A percentile compares a stretch with the other conserved stretches of the same genome.
Evolutionary conservation across 1,139 yeast genomes (phyloP).

Genomic region (Suhomyces yuchorum): DNA sequence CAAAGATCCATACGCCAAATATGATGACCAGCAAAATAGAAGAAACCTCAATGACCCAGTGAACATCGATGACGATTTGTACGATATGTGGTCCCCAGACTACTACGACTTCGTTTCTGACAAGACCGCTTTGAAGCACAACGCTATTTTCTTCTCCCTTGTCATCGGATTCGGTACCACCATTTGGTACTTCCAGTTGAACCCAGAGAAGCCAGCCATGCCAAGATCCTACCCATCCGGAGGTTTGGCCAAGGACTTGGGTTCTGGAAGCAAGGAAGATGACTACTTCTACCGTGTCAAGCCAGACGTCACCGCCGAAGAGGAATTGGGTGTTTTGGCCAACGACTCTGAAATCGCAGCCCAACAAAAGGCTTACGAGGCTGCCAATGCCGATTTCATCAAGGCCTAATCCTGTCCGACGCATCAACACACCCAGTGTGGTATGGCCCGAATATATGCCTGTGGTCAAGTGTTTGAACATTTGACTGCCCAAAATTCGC

Average conservation of each 20-base stretch:
- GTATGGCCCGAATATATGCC: neutral
- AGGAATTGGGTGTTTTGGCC: slow-evolving; percentile 42
- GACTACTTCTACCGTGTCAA: slow-evolving; percentile 46
- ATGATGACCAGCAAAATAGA: slow-evolving; percentile 82
- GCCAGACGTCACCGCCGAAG: slow-evolving; percentile 45
- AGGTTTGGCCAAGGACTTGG: slow-evolving; percentile 74
- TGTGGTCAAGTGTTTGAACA: neutral
- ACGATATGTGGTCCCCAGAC: slow-evolving; percentile 90
- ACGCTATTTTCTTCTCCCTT: slow-evolving; percentile 55
- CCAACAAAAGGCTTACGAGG: slow-evolving; percentile 37
- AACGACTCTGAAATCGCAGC: slow-evolving; percentile 32
- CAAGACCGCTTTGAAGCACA: slow-evolving; percentile 58
- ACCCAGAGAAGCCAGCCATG: slow-evolving; percentile 77
- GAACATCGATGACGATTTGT: slow-evolving; percentile 68
- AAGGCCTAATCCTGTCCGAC: slow-evolving; percentile 23
- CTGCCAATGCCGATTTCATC: slow-evolving; percentile 42
- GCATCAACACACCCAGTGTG: slow-evolving; percentile 1
- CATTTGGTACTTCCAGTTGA: slow-evolving; percentile 57
- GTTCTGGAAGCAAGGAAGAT: slow-evolving; percentile 57
- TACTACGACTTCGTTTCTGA: slow-evolving; percentile 63
- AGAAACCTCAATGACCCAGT: slow-evolving; percentile 77
- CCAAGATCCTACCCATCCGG: slow-evolving; percentile 76
- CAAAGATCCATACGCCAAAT: slow-evolving; percentile 70
- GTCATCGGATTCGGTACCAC: slow-evolving; percentile 57
- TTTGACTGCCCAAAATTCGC: neutral